Conservation (phyloP, 129 eudicot genomes). For the Arctium minus region DNA sequence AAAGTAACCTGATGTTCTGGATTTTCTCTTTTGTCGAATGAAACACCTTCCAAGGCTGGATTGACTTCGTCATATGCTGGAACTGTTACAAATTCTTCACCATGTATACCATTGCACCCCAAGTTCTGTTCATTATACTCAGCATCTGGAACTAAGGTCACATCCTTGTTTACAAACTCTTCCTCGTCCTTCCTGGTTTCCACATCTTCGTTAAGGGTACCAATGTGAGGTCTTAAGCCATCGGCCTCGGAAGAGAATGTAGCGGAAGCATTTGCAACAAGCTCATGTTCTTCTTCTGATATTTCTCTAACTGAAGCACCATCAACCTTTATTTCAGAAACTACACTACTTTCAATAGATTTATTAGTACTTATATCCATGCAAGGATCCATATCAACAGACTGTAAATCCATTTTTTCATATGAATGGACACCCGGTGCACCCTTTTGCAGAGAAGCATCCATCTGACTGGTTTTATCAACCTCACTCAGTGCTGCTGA, state of each 20-base stretch:
- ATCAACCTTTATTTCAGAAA: constrained; percentile 21
- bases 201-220: constrained; percentile 22
- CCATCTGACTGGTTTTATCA: constrained; percentile 22
- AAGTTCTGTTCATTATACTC: constrained; percentile 28
- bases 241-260: constrained; percentile 16
- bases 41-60: constrained; percentile 23
- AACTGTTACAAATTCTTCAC: constrained; percentile 24
- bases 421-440: constrained; percentile 25
- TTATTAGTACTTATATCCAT: constrained; percentile 14
- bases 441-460: constrained; percentile 18
- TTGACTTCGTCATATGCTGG: constrained; percentile 23
- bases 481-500: constrained; percentile 31
- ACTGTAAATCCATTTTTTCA: constrained; percentile 12
- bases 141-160: constrained; percentile 13
- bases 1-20: constrained; percentile 22
- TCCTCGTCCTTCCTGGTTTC: constrained; percentile 23
- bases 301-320: constrained; percentile 25
- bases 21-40: constrained; percentile 33
- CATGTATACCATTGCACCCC: constrained; percentile 26
- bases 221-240: not conserved
- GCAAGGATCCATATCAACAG: constrained; percentile 29
- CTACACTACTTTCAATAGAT: constrained; percentile 21
- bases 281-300: constrained; percentile 16
- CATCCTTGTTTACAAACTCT: constrained; percentile 25
- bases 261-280: constrained; percentile 1